Evolutionary conservation across 345 rosid genomes (phyloP).

Genomic region (Eucalyptus tenuipes): DNA sequence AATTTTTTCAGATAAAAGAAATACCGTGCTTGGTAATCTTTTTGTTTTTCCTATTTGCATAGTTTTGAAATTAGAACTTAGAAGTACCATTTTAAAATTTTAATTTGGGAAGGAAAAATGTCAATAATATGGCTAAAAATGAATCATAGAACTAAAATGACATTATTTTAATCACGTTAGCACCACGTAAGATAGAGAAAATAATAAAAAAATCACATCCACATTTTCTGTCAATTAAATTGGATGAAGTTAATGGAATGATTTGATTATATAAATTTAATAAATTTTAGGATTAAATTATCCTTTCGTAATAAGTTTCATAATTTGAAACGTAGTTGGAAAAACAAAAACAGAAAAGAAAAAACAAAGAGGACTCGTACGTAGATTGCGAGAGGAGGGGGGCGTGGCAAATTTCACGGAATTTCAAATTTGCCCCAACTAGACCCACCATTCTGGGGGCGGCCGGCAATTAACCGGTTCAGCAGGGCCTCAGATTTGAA

Average conservation of each 20-base stretch:
- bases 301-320: too few relatives aligned
- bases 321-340: not conserved
- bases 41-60: not conserved
- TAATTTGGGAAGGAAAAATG: not conserved
- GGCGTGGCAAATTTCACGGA: not conserved
- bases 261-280: too few relatives aligned
- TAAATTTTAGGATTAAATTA: too few relatives aligned
- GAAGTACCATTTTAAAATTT: not conserved
- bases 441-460: not conserved
- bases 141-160: too few relatives aligned
- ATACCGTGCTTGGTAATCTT: not conserved
- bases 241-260: not conserved
- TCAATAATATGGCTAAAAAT: rapidly evolving
- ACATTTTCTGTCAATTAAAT: rapidly evolving
- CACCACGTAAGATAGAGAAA: rapidly evolving
- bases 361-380: not conserved
- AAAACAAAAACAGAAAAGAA: not conserved
- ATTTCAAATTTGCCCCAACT: not conserved
- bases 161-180: rapidly evolving
- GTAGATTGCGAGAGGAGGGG: not conserved
- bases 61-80: not conserved
- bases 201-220: too few relatives aligned
- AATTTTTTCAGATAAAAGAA: not conserved
- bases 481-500: slow-evolving; percentile 7
- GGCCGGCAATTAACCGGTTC: not conserved